Evolutionary conservation across 2,329 filamentous ascomycete species (phyloP), one percentile per base, ranked within the genome.

Genomic region (Diplodia seriata): DNA sequence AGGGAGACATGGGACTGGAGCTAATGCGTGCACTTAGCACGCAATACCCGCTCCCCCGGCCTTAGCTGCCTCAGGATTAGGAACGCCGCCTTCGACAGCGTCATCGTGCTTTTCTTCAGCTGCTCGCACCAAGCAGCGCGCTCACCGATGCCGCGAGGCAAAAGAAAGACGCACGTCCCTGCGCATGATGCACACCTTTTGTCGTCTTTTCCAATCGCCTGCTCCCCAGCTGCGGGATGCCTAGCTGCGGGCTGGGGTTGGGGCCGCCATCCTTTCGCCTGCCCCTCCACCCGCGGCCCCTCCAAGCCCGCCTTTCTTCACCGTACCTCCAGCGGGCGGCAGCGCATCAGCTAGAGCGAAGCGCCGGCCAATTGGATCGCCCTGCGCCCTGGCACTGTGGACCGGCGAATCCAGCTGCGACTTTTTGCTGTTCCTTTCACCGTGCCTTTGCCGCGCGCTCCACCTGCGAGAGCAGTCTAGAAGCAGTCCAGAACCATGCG

Each of bases 11-110:
- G 59, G 15, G n/a, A 31, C 59, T n/a, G 38, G 59, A 20, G 38
- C 59, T 51, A 51, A 63, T 63, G 59, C 59, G 59, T 38, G 47
- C 43, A 63, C 47, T 63, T 50, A 33, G 43, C 59, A 50, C 57
- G 57, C 57, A 61, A 61, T 63, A 63, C 59, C 59, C 59, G 59
- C 59, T 63, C 59, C 59, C 59, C 59, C 59, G 59, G 59, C 47
- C 29, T 47, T 47, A 63, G 59, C 59, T 63, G 47, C 18, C 59
- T 63, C 59, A 63, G 59, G 59, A 51, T 38, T 63, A 63, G 59
- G 59, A 51, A 50, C 31, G 36, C 20, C 59, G 38, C 36, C 51
- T 31, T 54, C 18, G 54, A 20, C 59, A 51, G 51, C 59, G 59
- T 51, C 59, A 63, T 63, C 47, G 31, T 38, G n/a, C 38, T 50